phyloP scores from a whole-genome alignment of 345 rosid species.

The Orychophragmus violaceus region DNA sequence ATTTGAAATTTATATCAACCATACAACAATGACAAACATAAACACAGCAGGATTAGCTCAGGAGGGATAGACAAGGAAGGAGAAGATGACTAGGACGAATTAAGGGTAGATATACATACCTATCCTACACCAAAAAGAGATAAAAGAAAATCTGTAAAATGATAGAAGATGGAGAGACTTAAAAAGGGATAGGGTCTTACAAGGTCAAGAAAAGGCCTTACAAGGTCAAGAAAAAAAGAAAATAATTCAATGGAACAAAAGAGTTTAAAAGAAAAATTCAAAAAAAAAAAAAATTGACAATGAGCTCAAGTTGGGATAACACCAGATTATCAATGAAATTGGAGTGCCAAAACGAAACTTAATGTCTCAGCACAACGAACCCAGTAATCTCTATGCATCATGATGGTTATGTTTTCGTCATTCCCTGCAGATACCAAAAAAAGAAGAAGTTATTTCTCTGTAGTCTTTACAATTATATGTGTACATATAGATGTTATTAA shows the following conservation, averaged over 20 bases:
- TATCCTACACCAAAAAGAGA: conserved; percentile 18
- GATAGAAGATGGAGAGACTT: background rate
- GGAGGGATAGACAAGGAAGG: conserved; percentile 94
- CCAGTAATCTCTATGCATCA: background rate
- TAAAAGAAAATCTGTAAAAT: background rate
- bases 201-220: conserved; percentile 99
- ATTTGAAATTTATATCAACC: conserved; percentile 9
- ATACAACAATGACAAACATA: background rate
- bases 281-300: background rate
- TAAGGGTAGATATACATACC: background rate
- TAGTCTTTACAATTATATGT: background rate
- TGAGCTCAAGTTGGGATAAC: conserved; percentile 93
- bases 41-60: conserved; percentile 52
- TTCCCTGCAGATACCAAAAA: conserved; percentile 11
- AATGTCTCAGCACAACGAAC: background rate
- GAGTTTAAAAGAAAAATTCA: background rate
- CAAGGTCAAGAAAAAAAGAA: conserved; percentile 94
- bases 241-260: background rate
- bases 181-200: conserved; percentile 52
- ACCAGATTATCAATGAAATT: conserved; percentile 30
- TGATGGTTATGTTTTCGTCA: background rate
- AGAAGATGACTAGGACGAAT: conserved; percentile 55
- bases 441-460: background rate
- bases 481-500: background rate
- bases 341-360: background rate